Conservation (phyloP, 305 asterid species). For the Solanum hybrid region DNA sequence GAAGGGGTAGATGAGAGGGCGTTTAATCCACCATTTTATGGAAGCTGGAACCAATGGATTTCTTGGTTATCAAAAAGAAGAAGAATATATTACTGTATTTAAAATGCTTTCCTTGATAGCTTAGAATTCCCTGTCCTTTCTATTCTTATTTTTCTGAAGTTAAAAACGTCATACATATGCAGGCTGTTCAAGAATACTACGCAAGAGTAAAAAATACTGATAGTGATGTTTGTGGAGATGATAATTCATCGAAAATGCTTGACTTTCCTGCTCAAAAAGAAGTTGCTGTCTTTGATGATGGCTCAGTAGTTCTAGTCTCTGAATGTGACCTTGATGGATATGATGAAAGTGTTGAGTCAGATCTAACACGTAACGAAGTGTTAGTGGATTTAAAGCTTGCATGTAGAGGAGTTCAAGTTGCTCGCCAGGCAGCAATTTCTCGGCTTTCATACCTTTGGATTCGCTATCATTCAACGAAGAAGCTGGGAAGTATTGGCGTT, state of each 20-base stretch:
- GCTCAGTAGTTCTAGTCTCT: constrained; percentile 59
- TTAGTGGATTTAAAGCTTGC: constrained; percentile 39
- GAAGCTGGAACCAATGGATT: background rate
- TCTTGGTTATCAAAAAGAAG: background rate
- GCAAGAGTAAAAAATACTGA: constrained; percentile 27
- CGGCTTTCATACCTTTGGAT: constrained; percentile 72
- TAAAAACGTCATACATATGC: constrained; percentile 10
- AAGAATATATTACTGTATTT: background rate
- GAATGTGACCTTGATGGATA: constrained; percentile 91
- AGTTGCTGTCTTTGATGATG: constrained; percentile 50
- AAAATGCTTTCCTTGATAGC: background rate
- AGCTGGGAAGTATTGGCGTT: constrained; percentile 36
- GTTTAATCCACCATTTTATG: background rate
- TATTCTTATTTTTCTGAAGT: background rate
- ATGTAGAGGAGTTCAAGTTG: constrained; percentile 52
- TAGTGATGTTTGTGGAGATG: constrained; percentile 3
- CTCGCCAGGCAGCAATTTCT: constrained; percentile 59
- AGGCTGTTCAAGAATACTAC: constrained; percentile 69
- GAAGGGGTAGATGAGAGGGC: background rate
- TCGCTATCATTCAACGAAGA: constrained; percentile 43
- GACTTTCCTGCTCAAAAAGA: constrained; percentile 19
- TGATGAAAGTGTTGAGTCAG: constrained; percentile 35
- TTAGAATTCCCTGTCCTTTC: background rate
- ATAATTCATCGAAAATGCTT: constrained; percentile 8
- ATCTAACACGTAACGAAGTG: constrained; percentile 14